phyloP scores from a whole-genome alignment of 805 yeast genomes.

The Metschnikowia kunwiensis region DNA sequence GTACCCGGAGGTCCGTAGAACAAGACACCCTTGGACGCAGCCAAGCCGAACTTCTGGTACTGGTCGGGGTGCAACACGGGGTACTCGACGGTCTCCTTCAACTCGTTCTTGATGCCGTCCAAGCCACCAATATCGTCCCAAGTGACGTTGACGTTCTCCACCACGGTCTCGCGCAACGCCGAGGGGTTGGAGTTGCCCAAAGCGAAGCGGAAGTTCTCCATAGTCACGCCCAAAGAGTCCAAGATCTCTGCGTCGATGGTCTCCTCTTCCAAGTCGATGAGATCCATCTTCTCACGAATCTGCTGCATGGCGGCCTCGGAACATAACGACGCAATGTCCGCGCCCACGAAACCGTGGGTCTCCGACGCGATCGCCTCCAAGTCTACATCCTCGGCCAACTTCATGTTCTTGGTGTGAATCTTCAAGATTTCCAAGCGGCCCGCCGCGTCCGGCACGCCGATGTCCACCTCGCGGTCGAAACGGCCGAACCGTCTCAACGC shows the following conservation, averaged over 20 bases:
- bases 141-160: slow-evolving; percentile 95
- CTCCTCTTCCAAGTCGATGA: slow-evolving; percentile 92
- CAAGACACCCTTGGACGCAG: slow-evolving; percentile 97
- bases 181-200: slow-evolving; percentile 98
- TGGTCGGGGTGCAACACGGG: slow-evolving; percentile 99
- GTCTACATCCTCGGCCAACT: slow-evolving; percentile 91
- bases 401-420: slow-evolving; percentile 98
- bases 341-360: slow-evolving; percentile 99
- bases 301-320: slow-evolving; percentile 99
- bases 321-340: slow-evolving; percentile 96
- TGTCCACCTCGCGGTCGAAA: slow-evolving; percentile 82
- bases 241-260: slow-evolving; percentile 96
- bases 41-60: slow-evolving; percentile 94
- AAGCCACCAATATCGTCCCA: slow-evolving; percentile 99
- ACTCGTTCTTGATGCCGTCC: slow-evolving; percentile 92
- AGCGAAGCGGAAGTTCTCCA: slow-evolving; percentile 98
- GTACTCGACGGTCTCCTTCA: slow-evolving; percentile 98
- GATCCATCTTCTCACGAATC: slow-evolving; percentile 98
- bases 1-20: slow-evolving; percentile 99
- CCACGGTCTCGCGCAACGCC: slow-evolving; percentile 98
- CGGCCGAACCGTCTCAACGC: slow-evolving; percentile 84
- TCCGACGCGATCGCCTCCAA: slow-evolving; percentile 93
- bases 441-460: slow-evolving; percentile 95
- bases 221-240: slow-evolving; percentile 94
- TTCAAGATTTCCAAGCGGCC: slow-evolving; percentile 96